Conservation (phyloP, 345 rosid species). For the Corchorus capsularis region DNA sequence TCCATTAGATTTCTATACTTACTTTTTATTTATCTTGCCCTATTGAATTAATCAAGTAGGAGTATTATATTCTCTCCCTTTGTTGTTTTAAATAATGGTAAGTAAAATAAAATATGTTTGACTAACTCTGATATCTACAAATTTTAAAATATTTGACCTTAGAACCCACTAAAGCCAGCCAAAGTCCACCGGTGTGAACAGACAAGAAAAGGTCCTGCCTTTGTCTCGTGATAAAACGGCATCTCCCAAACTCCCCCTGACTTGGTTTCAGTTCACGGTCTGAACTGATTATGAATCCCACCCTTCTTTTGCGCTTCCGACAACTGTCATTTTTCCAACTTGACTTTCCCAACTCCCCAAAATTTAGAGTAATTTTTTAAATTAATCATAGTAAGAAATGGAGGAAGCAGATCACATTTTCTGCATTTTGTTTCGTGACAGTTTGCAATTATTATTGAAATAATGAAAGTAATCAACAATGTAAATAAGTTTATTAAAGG, state of each 20-base stretch:
- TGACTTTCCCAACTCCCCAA: not conserved
- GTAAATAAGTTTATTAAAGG: not conserved
- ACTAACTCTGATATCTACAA: slow-evolving; percentile 20
- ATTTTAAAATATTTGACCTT: slow-evolving; percentile 30
- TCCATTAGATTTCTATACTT: too few species aligned
- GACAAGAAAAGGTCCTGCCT: slow-evolving; percentile 18
- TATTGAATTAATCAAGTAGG: not conserved
- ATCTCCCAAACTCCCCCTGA: not conserved
- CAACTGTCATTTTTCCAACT: not conserved
- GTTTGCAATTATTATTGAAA: not conserved
- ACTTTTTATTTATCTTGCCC: not conserved
- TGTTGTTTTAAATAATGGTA: not conserved
- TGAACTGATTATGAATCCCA: not conserved
- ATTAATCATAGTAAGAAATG: not conserved
- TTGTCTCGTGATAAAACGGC: slow-evolving; percentile 33
- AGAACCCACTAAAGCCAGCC: not conserved
- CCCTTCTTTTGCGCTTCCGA: not conserved
- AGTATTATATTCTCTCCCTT: not conserved
- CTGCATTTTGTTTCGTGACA: not conserved
- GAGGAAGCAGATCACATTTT: not conserved
- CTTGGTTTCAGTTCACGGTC: not conserved
- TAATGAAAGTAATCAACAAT: not conserved
- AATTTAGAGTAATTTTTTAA: not conserved
- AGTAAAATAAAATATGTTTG: slow-evolving; percentile 33
- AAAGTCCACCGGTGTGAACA: slow-evolving; percentile 11